Percentiles rank a stretch among this genome's conserved stretches.
These are phyloP conservation scores for Fraxinus baroniana DNA, from an alignment of 305 asterid species.

Conservation along the genomic window DNA sequence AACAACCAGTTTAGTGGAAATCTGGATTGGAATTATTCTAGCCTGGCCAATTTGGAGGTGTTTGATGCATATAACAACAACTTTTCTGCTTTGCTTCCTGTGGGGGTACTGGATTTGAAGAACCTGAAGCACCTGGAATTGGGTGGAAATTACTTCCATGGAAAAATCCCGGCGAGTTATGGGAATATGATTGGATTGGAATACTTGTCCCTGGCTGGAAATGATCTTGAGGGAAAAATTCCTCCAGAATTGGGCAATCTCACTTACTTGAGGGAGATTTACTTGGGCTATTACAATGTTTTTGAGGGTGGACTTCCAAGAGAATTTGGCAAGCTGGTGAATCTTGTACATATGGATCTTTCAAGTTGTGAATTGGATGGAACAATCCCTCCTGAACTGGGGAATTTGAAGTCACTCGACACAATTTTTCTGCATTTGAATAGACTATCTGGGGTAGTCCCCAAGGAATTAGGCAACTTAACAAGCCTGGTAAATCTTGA, in stretches of 20 bases:
- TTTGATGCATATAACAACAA: conserved; percentile 92
- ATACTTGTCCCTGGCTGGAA: conserved; percentile 79
- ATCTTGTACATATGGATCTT: conserved; percentile 70
- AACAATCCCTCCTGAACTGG: conserved; percentile 66
- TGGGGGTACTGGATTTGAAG: conserved; percentile 49
- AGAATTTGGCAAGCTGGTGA: conserved; percentile 74
- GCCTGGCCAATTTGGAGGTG: conserved; percentile 49
- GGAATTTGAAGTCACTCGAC: conserved; percentile 60
- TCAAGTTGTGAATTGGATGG: conserved; percentile 77
- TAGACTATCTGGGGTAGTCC: conserved; percentile 68
- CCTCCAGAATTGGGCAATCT: conserved; percentile 80
- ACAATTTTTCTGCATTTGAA: conserved; percentile 76
- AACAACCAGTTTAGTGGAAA: conserved; percentile 67
- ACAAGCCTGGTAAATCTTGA: conserved; percentile 74
- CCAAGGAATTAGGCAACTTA: conserved; percentile 75
- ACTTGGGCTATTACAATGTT: conserved; percentile 68
- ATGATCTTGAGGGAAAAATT: conserved; percentile 68
- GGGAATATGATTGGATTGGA: conserved; percentile 59
- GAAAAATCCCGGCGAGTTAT: conserved; percentile 61
- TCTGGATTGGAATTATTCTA: conserved; percentile 77
- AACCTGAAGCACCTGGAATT: conserved; percentile 73
- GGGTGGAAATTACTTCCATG: conserved; percentile 83
- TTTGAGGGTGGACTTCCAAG: conserved; percentile 79
- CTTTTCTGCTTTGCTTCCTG: conserved; percentile 65
- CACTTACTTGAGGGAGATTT: conserved; percentile 71